Evolutionary conservation across 2,329 filamentous ascomycete species (phyloP).

Genomic region (Xylaria polymorpha): DNA sequence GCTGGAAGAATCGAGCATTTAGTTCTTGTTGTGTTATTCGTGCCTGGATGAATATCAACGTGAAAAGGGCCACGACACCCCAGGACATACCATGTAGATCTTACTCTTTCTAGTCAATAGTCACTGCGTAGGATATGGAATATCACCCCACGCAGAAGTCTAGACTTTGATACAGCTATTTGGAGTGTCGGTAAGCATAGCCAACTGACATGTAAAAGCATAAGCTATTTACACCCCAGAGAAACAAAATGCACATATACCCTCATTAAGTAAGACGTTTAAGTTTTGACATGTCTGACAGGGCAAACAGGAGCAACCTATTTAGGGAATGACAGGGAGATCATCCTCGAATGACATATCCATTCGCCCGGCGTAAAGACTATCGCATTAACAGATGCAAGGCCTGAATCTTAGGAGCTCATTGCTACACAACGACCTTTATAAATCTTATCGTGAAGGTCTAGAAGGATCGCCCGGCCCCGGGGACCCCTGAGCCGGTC

Average conservation of each 20-base stretch:
- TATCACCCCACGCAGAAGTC: not conserved
- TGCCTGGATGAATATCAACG: not conserved
- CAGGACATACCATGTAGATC: not conserved
- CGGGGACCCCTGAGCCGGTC: conserved; percentile 40
- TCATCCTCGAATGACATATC: not conserved
- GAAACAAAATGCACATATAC: not conserved
- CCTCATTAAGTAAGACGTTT: not conserved
- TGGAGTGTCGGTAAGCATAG: conserved; percentile 2
- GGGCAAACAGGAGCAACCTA: not conserved
- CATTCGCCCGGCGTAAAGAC: not conserved
- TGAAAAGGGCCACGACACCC: not conserved
- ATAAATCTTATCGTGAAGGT: not conserved
- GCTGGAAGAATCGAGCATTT: conserved; percentile 9
- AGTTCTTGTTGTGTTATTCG: not conserved
- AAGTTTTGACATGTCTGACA: not conserved
- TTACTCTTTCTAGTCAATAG: not conserved
- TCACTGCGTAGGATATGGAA: too few species aligned
- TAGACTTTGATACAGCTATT: not conserved
- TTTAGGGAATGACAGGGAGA: not conserved
- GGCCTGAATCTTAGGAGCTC: not conserved
- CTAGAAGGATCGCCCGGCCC: not conserved
- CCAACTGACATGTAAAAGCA: not conserved
- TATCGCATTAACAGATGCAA: conserved; percentile 12
- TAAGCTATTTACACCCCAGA: not conserved
- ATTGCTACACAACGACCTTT: not conserved